These are phyloP conservation scores for Collybiopsis luxurians DNA, from an alignment of 768 basidiomycete species.

Conservation along the genomic window DNA sequence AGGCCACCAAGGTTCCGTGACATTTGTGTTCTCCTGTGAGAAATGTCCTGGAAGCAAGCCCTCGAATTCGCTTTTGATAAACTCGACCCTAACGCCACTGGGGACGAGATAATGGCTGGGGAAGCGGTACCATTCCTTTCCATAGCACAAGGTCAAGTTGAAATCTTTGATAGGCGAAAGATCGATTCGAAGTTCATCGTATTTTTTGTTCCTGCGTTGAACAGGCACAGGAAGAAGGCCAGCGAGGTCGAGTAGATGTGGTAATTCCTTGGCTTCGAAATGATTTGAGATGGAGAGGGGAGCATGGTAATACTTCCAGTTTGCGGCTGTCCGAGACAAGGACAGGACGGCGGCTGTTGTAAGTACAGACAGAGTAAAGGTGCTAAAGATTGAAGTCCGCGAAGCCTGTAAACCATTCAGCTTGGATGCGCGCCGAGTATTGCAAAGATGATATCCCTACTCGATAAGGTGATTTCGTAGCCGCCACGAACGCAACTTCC, in stretches of 20 bases:
- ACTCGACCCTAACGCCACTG: slow-evolving; percentile 76
- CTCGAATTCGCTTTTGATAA: slow-evolving; percentile 89
- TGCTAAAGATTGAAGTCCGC: slow-evolving; percentile 69
- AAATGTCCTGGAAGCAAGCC: slow-evolving; percentile 90
- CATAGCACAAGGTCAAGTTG: slow-evolving; percentile 77
- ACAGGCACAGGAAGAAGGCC: slow-evolving; percentile 54
- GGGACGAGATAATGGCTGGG: slow-evolving; percentile 89
- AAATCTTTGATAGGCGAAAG: slow-evolving; percentile 66
- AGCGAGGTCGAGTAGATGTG: slow-evolving; percentile 73
- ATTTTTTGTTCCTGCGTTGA: slow-evolving; percentile 36
- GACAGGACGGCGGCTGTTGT: slow-evolving; percentile 69
- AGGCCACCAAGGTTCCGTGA: slow-evolving; percentile 42
- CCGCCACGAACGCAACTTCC: slow-evolving; percentile 68
- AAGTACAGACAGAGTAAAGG: slow-evolving; percentile 70
- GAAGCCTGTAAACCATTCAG: slow-evolving; percentile 56
- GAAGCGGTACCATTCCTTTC: slow-evolving; percentile 97
- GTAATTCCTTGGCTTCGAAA: slow-evolving; percentile 78
- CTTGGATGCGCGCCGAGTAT: background rate
- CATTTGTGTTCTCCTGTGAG: slow-evolving; percentile 30
- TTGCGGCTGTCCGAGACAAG: slow-evolving; percentile 74
- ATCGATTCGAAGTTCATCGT: slow-evolving; percentile 53
- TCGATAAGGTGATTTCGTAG: slow-evolving; percentile 82
- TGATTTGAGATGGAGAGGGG: slow-evolving; percentile 69
- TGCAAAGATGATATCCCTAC: slow-evolving; percentile 41
- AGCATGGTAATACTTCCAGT: slow-evolving; percentile 88